Conservation (phyloP, 495 filamentous ascomycete genomes). For the Recurvomyces mirabilis region DNA sequence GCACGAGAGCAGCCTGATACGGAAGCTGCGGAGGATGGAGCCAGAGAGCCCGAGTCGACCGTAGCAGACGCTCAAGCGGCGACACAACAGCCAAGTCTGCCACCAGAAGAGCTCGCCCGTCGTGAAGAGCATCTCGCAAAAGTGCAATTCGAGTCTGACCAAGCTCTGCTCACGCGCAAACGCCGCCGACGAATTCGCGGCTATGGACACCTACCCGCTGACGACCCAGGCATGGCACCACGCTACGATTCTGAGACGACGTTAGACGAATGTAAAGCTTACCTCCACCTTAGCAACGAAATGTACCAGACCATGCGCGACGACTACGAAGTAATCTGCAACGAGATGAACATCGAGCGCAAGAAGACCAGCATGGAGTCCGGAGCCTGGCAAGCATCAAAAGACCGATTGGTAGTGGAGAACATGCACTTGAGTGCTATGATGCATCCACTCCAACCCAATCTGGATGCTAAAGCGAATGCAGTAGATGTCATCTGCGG, state of each 20-base stretch:
- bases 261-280: constrained; percentile 64
- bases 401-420: constrained; percentile 55
- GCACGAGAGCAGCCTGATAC: neutral
- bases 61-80: neutral
- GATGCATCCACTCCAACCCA: constrained; percentile 45
- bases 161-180: constrained; percentile 54
- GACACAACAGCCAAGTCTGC: constrained; percentile 4
- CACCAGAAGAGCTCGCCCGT: constrained; percentile 24
- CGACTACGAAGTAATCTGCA: constrained; percentile 59
- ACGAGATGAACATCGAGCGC: constrained; percentile 52
- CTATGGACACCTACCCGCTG: constrained; percentile 61
- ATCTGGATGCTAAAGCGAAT: constrained; percentile 44
- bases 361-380: constrained; percentile 58
- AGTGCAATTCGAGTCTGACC: constrained; percentile 51
- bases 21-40: neutral
- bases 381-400: constrained; percentile 61
- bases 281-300: constrained; percentile 50
- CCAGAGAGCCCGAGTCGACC: neutral
- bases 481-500: constrained; percentile 68
- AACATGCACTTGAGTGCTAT: constrained; percentile 53
- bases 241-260: constrained; percentile 75
- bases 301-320: constrained; percentile 53
- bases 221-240: constrained; percentile 56
- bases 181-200: constrained; percentile 59
- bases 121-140: constrained; percentile 25